A percentile compares a stretch with the other conserved stretches of the same genome.
Conservation (phyloP, 148 eudicot species). For the Agrostemma githago region DNA sequence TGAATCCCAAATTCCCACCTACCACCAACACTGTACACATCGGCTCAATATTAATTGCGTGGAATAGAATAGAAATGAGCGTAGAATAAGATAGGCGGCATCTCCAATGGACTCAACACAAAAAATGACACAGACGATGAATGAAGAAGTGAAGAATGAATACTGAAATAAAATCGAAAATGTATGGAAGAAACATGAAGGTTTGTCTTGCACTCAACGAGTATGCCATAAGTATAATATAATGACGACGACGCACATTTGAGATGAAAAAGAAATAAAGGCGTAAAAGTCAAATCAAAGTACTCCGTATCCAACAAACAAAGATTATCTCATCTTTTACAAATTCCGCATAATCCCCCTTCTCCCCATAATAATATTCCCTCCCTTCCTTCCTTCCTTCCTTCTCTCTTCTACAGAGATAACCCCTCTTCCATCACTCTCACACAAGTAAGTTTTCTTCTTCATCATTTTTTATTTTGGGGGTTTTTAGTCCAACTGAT, state of each 20-base stretch:
- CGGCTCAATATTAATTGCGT: background rate
- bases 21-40: conserved; percentile 1
- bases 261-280: too few relatives aligned
- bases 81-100: conserved; percentile 11
- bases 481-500: background rate
- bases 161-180: background rate
- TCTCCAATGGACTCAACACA: conserved; percentile 6
- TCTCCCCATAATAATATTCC: background rate
- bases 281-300: background rate
- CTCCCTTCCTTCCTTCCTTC: background rate
- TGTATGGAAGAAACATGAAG: background rate
- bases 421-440: background rate
- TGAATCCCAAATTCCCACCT: conserved; percentile 3
- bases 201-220: background rate
- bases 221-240: background rate
- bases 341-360: background rate
- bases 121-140: background rate
- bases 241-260: too few relatives aligned
- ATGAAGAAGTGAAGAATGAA: too few relatives aligned
- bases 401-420: background rate
- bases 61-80: background rate
- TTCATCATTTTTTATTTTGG: background rate
- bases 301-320: background rate
- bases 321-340: background rate
- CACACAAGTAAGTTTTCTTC: conserved; percentile 9